Conservation (phyloP, 805 yeast genomes). For the Yarrowia sp. region DNA sequence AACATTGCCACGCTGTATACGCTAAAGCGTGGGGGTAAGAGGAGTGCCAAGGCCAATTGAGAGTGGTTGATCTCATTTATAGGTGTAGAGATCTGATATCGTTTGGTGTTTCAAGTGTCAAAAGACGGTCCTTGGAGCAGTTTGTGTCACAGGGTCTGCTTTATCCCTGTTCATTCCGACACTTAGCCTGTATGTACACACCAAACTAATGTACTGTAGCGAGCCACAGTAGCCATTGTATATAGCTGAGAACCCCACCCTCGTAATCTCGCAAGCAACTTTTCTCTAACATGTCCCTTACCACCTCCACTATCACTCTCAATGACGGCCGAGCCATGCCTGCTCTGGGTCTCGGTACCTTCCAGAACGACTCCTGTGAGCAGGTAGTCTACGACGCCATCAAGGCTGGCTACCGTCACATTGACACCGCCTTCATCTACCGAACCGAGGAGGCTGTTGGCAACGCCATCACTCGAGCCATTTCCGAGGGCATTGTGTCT, state of each 20-base stretch:
- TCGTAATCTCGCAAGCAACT: no score
- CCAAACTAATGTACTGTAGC: no score
- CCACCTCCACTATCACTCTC: conserved; percentile 41
- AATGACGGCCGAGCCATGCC: conserved; percentile 73
- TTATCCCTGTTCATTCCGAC: no score
- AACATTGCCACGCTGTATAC: neutral
- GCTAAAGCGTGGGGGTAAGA: neutral
- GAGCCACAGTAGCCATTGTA: neutral
- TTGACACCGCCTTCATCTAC: conserved; percentile 76
- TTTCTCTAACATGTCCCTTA: conserved; percentile 3
- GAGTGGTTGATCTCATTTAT: no score
- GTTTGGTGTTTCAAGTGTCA: no score
- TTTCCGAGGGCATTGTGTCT: conserved; percentile 58
- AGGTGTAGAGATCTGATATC: no score
- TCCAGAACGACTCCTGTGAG: conserved; percentile 42
- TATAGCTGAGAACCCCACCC: neutral
- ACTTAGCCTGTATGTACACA: no score
- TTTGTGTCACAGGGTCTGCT: no score
- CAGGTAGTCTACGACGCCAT: conserved; percentile 64
- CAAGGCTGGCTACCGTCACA: conserved; percentile 71
- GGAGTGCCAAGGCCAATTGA: no score
- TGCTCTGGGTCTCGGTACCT: conserved; percentile 75
- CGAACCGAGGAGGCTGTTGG: conserved; percentile 68
- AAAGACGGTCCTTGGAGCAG: no score
- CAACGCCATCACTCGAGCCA: conserved; percentile 62